Conservation (phyloP, 2,329 filamentous ascomycete species). For the Paradendryphiella salina region DNA sequence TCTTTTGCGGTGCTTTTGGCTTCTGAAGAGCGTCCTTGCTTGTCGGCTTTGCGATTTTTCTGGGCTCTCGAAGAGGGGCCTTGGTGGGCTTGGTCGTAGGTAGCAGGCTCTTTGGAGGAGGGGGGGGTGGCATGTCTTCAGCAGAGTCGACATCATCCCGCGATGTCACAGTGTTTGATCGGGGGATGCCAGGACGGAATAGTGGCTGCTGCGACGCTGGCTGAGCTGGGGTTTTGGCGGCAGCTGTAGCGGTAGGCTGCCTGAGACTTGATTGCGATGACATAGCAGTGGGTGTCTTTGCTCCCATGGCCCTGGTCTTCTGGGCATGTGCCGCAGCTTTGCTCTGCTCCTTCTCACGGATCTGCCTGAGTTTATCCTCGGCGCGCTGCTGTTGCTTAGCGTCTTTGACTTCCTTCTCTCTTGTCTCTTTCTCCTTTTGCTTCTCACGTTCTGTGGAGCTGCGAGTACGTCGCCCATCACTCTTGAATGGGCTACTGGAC, state of each 20-base stretch:
- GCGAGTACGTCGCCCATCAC: conserved; percentile 55
- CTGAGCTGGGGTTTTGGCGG: conserved; percentile 56
- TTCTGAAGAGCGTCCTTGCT: conserved; percentile 63
- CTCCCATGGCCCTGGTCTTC: conserved; percentile 39
- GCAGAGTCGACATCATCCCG: conserved; percentile 49
- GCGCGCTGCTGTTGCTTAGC: conserved; percentile 64
- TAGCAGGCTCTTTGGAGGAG: conserved; percentile 56
- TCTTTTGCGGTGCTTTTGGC: conserved; percentile 67
- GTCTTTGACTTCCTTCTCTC: conserved; percentile 59
- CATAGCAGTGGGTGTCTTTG: conserved; percentile 57
- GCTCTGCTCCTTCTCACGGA: conserved; percentile 69
- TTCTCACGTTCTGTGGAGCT: conserved; percentile 66
- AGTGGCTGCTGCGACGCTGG: conserved; percentile 36
- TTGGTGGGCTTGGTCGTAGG: conserved; percentile 53
- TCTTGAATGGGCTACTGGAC: conserved; percentile 40
- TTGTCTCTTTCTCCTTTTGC: conserved; percentile 60
- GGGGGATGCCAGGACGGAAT: conserved; percentile 28
- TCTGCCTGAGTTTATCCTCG: conserved; percentile 68
- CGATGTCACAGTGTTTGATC: conserved; percentile 38
- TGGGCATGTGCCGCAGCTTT: conserved; percentile 59
- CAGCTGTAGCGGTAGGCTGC: conserved; percentile 22
- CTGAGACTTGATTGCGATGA: conserved; percentile 41
- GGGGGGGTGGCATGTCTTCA: conserved; percentile 64
- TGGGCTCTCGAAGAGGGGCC: conserved; percentile 42
- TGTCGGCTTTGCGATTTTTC: conserved; percentile 61